Percentiles rank a stretch among this genome's conserved stretches.
phyloP scores from a whole-genome alignment of 768 basidiomycete genomes.

The Lyophyllum semitale region DNA sequence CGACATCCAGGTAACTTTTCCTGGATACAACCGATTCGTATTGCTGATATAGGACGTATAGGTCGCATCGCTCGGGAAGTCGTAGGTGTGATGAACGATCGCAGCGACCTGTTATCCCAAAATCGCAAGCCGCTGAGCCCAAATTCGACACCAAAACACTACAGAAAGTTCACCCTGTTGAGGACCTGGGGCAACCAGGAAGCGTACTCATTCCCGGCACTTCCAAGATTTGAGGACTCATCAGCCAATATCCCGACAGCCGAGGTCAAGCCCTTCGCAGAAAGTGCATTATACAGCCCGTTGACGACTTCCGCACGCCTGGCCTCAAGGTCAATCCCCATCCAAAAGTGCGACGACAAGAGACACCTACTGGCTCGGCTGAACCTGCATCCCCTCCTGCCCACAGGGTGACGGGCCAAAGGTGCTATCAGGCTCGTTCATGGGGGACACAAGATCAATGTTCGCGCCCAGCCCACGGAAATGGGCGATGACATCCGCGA shows the following conservation, averaged over 20 bases:
- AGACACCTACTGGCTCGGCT: conserved; percentile 33
- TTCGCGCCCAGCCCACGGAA: conserved; percentile 38
- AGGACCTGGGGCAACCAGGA: conserved; percentile 36
- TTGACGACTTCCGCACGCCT: conserved; percentile 43
- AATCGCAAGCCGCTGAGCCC: background rate
- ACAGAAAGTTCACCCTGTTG: conserved; percentile 22
- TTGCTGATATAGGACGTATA: conserved; percentile 31
- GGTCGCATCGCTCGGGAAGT: conserved; percentile 40
- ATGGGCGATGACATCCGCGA: conserved; percentile 42
- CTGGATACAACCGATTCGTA: conserved; percentile 26
- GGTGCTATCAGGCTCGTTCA: conserved; percentile 44
- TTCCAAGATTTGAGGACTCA: conserved; percentile 36
- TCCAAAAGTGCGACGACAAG: background rate
- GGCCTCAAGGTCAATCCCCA: background rate
- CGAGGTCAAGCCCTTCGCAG: conserved; percentile 26
- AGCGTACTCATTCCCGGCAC: conserved; percentile 32
- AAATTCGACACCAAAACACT: background rate
- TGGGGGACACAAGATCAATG: conserved; percentile 42
- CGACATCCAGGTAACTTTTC: conserved; percentile 41
- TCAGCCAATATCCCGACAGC: conserved; percentile 42
- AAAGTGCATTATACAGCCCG: conserved; percentile 34
- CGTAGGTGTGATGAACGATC: conserved; percentile 47
- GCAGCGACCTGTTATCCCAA: conserved; percentile 29
- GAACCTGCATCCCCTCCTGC: conserved; percentile 49
- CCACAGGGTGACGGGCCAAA: conserved; percentile 41